These are phyloP conservation scores for Verticillium isaacii DNA, from an alignment of 2,329 filamentous ascomycete genomes.

Conservation along the genomic window DNA sequence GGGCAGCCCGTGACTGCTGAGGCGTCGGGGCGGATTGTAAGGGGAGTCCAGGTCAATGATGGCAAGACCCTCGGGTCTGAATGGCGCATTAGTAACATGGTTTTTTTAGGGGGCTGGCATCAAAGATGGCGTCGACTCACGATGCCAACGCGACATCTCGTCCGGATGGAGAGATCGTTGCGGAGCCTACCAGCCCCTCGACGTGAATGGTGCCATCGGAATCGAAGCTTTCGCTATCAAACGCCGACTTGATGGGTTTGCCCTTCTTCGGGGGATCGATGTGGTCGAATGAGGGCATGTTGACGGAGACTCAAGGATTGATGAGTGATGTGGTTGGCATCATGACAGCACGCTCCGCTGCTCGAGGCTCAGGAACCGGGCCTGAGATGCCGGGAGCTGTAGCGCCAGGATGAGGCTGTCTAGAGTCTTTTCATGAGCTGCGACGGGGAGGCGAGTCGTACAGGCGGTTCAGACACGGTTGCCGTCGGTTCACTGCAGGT, in stretches of 20 bases:
- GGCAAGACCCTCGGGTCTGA: conserved; percentile 74
- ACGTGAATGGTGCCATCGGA: conserved; percentile 80
- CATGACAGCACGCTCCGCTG: neutral
- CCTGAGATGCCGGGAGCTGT: neutral
- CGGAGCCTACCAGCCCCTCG: conserved; percentile 76
- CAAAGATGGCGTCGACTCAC: conserved; percentile 31
- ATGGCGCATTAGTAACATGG: neutral
- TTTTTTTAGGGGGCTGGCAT: neutral
- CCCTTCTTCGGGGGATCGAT: conserved; percentile 47
- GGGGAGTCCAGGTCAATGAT: conserved; percentile 91
- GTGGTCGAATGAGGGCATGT: conserved; percentile 46
- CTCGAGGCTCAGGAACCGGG: neutral
- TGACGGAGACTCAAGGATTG: conserved; percentile 10
- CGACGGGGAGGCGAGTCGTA: neutral
- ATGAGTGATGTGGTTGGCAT: neutral
- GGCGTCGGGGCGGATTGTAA: conserved; percentile 77
- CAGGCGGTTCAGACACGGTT: neutral
- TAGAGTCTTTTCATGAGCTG: neutral
- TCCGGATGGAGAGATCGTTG: conserved; percentile 87
- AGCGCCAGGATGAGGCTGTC: neutral
- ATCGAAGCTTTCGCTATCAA: conserved; percentile 84
- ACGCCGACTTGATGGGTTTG: conserved; percentile 62
- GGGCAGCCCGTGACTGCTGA: conserved; percentile 77
- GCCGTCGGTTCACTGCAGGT: neutral
- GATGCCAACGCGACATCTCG: conserved; percentile 88